A percentile compares a stretch with the other conserved stretches of the same genome.
phyloP scores from a whole-genome alignment of 305 asterid genomes.

The Withania somnifera region DNA sequence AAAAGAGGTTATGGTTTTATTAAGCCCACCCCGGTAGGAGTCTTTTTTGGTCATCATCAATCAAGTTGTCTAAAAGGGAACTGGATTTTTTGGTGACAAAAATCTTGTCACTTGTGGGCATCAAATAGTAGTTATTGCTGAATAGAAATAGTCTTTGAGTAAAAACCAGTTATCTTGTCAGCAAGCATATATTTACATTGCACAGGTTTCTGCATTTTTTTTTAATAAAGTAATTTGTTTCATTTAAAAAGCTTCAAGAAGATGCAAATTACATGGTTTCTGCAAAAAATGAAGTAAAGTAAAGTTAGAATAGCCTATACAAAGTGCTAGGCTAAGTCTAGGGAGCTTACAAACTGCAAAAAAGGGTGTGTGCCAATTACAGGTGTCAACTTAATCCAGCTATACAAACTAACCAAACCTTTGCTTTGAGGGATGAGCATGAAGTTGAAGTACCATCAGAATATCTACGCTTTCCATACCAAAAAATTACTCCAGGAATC shows the following conservation, averaged over 20 bases:
- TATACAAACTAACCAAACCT: no score
- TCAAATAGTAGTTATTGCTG: not conserved
- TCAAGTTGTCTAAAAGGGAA: not conserved
- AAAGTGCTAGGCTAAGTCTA: not conserved
- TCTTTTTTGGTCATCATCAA: not conserved
- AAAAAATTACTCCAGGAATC: no score
- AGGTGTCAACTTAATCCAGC: not conserved
- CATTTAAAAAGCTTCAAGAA: not conserved
- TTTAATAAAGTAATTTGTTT: not conserved
- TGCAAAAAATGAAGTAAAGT: no score
- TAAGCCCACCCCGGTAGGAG: not conserved
- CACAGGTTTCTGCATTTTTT: not conserved
- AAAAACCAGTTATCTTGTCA: not conserved
- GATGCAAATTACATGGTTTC: not conserved
- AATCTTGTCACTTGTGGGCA: not conserved
- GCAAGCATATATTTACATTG: not conserved
- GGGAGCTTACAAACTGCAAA: not conserved
- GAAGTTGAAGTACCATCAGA: no score
- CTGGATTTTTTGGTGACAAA: not conserved
- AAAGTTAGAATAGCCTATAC: not conserved
- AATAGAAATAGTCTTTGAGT: not conserved
- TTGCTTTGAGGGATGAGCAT: no score
- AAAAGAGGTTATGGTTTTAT: not conserved
- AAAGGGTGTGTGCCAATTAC: not conserved
- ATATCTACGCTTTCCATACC: no score